Percentiles rank a stretch among this genome's conserved stretches.
These are phyloP conservation scores for Eucalyptus guilfoylei DNA, from an alignment of 345 rosid species.

Conservation along the genomic window DNA sequence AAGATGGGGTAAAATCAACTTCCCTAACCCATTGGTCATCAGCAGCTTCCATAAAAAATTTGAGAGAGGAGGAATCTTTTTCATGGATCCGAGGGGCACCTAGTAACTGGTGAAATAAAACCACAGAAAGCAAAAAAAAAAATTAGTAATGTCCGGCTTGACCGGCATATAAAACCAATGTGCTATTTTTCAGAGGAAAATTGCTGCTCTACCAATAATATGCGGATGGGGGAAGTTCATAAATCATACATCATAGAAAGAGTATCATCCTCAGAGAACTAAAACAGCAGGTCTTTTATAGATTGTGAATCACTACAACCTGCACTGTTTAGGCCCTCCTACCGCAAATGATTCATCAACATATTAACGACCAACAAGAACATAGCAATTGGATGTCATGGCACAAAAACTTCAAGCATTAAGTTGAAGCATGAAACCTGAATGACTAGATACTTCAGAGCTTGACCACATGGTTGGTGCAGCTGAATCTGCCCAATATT, in stretches of 20 bases:
- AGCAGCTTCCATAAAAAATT: constrained; percentile 7
- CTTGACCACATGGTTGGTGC: neutral
- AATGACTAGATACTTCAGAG: constrained; percentile 2
- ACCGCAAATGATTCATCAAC: neutral
- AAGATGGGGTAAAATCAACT: constrained; percentile 31
- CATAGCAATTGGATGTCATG: neutral
- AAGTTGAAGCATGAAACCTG: constrained; percentile 10
- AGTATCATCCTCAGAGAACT: neutral
- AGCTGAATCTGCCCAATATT: constrained; percentile 18
- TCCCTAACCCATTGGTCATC: constrained; percentile 38
- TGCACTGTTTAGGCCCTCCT: neutral
- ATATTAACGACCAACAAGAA: neutral
- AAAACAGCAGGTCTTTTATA: neutral
- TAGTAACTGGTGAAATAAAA: neutral
- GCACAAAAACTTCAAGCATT: neutral
- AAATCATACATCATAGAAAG: neutral
- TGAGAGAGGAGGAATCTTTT: neutral
- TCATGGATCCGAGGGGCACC: constrained; percentile 16
- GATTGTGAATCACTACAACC: neutral
- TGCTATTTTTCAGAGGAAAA: neutral
- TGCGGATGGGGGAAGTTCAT: neutral
- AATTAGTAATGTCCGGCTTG: neutral
- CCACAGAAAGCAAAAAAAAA: neutral
- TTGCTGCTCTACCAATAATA: neutral
- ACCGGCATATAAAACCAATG: neutral